A percentile compares a stretch with the other conserved stretches of the same genome.
phyloP scores from a whole-genome alignment of 164 flowering plant genomes.

The Hamamelis virginiana region DNA sequence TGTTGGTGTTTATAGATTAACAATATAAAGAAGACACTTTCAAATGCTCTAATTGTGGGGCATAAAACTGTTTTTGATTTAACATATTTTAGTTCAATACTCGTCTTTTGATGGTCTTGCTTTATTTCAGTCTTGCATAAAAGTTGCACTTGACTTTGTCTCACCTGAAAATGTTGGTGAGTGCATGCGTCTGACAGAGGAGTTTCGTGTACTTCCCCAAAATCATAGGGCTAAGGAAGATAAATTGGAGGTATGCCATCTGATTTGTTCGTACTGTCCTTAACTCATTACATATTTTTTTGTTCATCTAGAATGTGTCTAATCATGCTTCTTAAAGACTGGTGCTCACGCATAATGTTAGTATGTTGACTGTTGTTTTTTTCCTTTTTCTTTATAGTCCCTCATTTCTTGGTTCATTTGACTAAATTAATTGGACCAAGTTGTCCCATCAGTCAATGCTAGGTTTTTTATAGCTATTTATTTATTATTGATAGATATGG shows the following conservation, averaged over 20 bases:
- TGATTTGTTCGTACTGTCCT: neutral
- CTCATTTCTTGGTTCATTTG: no score
- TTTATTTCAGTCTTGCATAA: neutral
- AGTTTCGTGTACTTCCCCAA: neutral
- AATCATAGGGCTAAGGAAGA: slow-evolving; percentile 2
- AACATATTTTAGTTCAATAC: neutral
- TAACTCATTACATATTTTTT: neutral
- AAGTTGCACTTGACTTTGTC: neutral
- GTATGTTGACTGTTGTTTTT: no score
- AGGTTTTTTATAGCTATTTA: no score
- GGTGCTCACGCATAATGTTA: neutral
- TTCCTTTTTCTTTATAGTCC: no score
- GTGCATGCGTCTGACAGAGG: neutral
- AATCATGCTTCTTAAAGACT: neutral
- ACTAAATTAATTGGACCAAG: no score
- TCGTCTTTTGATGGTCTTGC: neutral
- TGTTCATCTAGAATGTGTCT: neutral
- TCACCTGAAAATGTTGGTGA: slow-evolving; percentile 2
- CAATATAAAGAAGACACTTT: neutral
- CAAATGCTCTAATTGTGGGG: neutral
- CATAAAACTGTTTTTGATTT: neutral
- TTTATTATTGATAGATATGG: no score
- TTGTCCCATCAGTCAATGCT: no score
- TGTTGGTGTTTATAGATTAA: no score
- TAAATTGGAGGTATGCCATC: neutral